Conservation (phyloP, 2,329 filamentous ascomycete genomes). For the Canariomyces notabilis region DNA sequence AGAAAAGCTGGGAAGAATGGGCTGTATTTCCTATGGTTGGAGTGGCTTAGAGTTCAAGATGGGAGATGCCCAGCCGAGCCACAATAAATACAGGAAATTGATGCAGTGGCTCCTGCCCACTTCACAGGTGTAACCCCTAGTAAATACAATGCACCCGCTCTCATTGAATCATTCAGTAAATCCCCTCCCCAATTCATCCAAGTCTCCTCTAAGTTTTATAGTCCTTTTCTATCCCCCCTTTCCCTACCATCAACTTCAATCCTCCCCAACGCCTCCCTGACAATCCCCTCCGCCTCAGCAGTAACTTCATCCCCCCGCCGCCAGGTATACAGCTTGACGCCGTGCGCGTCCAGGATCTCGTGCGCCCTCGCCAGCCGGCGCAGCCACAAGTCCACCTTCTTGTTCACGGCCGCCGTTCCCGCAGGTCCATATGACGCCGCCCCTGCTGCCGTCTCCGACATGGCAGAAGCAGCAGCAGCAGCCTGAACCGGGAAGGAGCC, state of each 20-base stretch:
- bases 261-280: conserved; percentile 49
- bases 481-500: not conserved
- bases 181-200: not conserved
- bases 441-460: conserved; percentile 2
- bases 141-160: no score
- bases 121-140: no score
- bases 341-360: conserved; percentile 53
- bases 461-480: no score
- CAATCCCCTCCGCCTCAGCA: conserved; percentile 59
- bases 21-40: no score
- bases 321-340: conserved; percentile 69
- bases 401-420: conserved; percentile 41
- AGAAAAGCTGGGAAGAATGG: no score
- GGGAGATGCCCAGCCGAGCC: no score
- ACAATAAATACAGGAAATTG: no score
- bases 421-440: conserved; percentile 4
- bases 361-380: conserved; percentile 63
- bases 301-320: conserved; percentile 65
- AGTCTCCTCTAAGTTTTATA: not conserved
- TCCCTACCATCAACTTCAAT: conserved; percentile 29
- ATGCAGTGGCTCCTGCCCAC: no score
- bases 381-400: conserved; percentile 69
- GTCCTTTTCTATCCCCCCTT: not conserved
- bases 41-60: no score
- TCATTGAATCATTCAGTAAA: no score